Base-by-base conservation (phyloP, 768 basidiomycete genomes). In the Lactifluus echinatus region DNA sequence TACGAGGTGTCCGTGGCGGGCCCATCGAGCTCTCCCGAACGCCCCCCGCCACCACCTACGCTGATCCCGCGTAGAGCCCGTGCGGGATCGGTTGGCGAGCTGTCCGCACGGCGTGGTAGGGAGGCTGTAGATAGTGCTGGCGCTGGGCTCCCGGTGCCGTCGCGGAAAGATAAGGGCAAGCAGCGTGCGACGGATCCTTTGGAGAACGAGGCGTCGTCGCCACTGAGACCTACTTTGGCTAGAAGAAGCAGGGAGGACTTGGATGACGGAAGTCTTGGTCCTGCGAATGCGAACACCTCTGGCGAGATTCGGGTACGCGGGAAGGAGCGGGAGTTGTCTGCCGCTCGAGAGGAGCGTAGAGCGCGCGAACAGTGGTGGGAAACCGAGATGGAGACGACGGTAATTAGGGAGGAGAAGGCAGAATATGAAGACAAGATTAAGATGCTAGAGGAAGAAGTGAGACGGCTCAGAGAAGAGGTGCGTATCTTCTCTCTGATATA, bases 361-460 rank as follows among this genome's bases (percentile, higher is more conserved):
- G 73, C 70, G 52, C 73, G 75, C 48, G 76, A 79, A 66, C 67
- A 66, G 44, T 69, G 71, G 45, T 68, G 68, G 63, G 73, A 75
- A 15, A 74, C 75, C 23, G 74, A 72, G 43, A 69, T 71, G 23
- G 62, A 66, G 42, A 60, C 67, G 8, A 70, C 68, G 23, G 64
- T 71, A 31, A 63, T 67, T 3, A 68, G 73, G 46, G 63, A 65
- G 40, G 85, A 83, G 61, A 75, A 75, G 29, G 73, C 72, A 15
- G 69, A 68, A 26, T 85, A 89, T 64, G 84, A 85, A 65, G 80
- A 77, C 54, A 75, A 77, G 50, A 89, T 90, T 29, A 74, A 70
- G 60, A 70, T 73, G 56, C 73, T 91, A 4, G 86, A 89, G 64
- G 78, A 78, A 47, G 89, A 91, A 65, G 80, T 89, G 37, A 70